Evolutionary conservation across 768 basidiomycete species (phyloP).

Genomic region (Mycena galopus): DNA sequence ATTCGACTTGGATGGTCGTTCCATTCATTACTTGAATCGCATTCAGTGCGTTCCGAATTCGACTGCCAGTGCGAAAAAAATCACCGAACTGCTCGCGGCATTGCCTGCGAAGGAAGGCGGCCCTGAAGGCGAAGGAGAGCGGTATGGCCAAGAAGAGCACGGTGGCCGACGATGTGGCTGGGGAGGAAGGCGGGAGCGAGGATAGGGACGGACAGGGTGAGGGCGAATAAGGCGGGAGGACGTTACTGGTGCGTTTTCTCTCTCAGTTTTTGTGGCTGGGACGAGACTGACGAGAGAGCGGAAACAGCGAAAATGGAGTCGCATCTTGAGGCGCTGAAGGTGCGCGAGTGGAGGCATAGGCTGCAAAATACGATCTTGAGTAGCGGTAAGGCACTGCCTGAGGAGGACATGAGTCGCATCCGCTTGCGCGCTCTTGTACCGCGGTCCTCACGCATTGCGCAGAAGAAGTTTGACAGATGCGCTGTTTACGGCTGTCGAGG

Average conservation of each 20-base stretch:
- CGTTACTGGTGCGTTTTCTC: constrained; percentile 50
- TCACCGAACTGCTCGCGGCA: constrained; percentile 54
- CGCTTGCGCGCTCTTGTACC: neutral
- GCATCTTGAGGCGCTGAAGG: constrained; percentile 76
- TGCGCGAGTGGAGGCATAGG: constrained; percentile 93
- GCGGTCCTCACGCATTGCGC: neutral
- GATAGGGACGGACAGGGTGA: constrained; percentile 68
- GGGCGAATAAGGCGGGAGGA: constrained; percentile 74
- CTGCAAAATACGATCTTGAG: constrained; percentile 90
- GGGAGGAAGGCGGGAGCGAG: constrained; percentile 65
- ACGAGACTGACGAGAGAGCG: neutral
- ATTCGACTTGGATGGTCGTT: no score
- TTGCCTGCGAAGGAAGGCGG: neutral
- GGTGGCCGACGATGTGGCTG: constrained; percentile 73
- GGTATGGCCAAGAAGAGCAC: constrained; percentile 64
- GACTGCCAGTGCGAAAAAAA: no score
- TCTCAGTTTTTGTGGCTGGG: no score
- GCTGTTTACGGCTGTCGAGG: constrained; percentile 54
- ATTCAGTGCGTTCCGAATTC: no score
- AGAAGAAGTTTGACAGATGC: constrained; percentile 63
- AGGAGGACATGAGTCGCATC: constrained; percentile 66
- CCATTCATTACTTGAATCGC: no score
- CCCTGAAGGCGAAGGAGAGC: constrained; percentile 58
- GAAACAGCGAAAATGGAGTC: constrained; percentile 63
- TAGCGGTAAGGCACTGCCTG: constrained; percentile 70